phyloP scores from a whole-genome alignment of 2,329 filamentous ascomycete genomes.

The Triangularia verruculosa region DNA sequence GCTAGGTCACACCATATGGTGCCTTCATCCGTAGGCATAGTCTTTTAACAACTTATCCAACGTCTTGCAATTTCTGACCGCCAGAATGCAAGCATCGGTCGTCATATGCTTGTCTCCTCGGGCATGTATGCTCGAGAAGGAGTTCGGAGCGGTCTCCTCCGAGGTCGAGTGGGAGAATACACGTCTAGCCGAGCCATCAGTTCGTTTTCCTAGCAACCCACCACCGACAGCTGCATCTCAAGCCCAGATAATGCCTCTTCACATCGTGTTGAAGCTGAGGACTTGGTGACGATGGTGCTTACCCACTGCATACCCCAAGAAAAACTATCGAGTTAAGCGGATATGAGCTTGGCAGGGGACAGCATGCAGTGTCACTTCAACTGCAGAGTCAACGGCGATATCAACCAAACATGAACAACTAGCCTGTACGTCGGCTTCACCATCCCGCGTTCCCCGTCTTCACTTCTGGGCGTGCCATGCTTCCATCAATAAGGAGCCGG shows the following conservation, averaged over 20 bases:
- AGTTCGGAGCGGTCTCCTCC: constrained; percentile 21
- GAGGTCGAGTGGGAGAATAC: constrained; percentile 8
- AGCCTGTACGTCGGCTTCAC: constrained; percentile 5
- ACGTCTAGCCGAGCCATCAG: not conserved
- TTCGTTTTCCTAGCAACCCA: not conserved
- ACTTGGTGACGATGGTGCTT: not conserved
- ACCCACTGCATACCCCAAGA: not conserved
- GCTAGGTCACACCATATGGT: no score
- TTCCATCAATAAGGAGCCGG: constrained; percentile 14
- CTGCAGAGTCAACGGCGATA: not conserved
- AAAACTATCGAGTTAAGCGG: not conserved
- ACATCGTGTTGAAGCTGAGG: not conserved
- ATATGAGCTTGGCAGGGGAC: not conserved
- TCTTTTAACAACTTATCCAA: not conserved
- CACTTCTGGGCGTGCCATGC: not conserved
- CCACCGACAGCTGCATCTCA: not conserved
- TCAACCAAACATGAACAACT: not conserved
- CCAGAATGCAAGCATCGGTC: not conserved
- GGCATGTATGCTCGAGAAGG: not conserved
- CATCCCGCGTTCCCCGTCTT: constrained; percentile 14
- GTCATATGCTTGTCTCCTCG: not conserved
- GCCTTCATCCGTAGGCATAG: no score
- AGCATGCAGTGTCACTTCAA: not conserved
- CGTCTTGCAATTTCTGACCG: not conserved
- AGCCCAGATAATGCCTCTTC: not conserved